Conservation (phyloP, 225 moss, liverwort and hornwort genomes). For the Thuidium tamariscinum region DNA sequence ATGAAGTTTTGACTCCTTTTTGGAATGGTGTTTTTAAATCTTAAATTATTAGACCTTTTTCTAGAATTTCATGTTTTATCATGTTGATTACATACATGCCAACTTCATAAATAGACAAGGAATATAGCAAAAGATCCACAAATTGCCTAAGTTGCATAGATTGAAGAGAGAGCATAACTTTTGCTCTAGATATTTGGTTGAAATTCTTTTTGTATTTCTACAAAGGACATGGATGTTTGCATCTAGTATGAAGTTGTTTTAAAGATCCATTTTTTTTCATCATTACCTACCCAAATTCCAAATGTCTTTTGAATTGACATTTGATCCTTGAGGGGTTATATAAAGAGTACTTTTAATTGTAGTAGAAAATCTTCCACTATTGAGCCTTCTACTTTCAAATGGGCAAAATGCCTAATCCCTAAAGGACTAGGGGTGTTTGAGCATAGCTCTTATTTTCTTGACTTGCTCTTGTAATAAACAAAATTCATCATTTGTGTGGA, state of each 20-base stretch:
- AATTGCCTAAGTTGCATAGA: fast-evolving
- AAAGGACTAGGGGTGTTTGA: too few relatives aligned
- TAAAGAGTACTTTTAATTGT: too few relatives aligned
- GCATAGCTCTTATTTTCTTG: too few relatives aligned
- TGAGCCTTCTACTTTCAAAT: background rate
- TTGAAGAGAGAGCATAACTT: fast-evolving
- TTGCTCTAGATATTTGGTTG: fast-evolving
- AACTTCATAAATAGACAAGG: background rate
- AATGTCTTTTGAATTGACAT: background rate
- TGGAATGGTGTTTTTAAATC: background rate
- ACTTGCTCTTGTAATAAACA: too few relatives aligned
- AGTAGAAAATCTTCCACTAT: background rate
- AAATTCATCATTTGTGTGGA: too few relatives aligned
- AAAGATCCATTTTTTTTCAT: background rate
- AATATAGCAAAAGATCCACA: background rate
- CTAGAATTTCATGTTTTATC: background rate
- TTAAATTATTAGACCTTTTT: background rate
- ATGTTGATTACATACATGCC: background rate
- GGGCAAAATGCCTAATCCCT: too few relatives aligned
- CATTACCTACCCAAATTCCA: background rate
- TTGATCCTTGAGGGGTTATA: fast-evolving
- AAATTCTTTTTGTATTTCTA: background rate
- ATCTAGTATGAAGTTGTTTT: background rate
- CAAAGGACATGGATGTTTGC: fast-evolving
- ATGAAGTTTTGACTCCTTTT: background rate